A percentile compares a stretch with the other conserved stretches of the same genome.
These are phyloP conservation scores for Ceratobasidium sp. DNA, from an alignment of 1,284 basidiomycete species.

Conservation along the genomic window DNA sequence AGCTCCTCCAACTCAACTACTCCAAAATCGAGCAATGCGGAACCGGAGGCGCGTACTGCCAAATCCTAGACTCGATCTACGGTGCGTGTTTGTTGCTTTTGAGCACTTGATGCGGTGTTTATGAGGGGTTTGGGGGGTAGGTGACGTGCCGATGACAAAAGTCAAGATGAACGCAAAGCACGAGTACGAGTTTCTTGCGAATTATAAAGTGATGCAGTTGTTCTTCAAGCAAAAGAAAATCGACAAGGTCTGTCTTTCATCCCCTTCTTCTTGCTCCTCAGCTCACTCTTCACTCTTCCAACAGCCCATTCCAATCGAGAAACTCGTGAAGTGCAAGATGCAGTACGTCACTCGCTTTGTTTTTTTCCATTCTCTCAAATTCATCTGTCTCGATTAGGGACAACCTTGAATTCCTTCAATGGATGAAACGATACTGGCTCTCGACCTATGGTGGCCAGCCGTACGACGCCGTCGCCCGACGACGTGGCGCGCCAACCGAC, in stretches of 20 bases:
- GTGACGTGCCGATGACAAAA: slow-evolving; percentile 86
- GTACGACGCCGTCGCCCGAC: slow-evolving; percentile 88
- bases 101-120: slow-evolving; percentile 19
- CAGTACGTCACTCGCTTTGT: slow-evolving; percentile 70
- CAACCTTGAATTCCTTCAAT: slow-evolving; percentile 98
- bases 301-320: slow-evolving; percentile 94
- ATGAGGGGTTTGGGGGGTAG: slow-evolving; percentile 55
- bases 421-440: slow-evolving; percentile 98
- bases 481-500: slow-evolving; percentile 77
- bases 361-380: slow-evolving; percentile 8
- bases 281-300: slow-evolving; percentile 2
- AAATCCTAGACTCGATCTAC: slow-evolving; percentile 93
- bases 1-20: slow-evolving; percentile 90
- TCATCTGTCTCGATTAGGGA: slow-evolving; percentile 66
- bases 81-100: slow-evolving; percentile 62
- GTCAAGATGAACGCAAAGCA: slow-evolving; percentile 96
- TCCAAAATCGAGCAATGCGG: slow-evolving; percentile 97
- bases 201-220: slow-evolving; percentile 96
- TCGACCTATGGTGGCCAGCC: slow-evolving; percentile 87
- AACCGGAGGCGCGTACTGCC: slow-evolving; percentile 89
- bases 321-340: slow-evolving; percentile 98
- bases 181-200: slow-evolving; percentile 95
- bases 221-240: slow-evolving; percentile 89
- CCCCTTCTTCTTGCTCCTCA: slow-evolving; percentile 10
- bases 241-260: slow-evolving; percentile 78